Base-by-base conservation (phyloP, 768 basidiomycete genomes). In the Rubroboletus satanas region DNA sequence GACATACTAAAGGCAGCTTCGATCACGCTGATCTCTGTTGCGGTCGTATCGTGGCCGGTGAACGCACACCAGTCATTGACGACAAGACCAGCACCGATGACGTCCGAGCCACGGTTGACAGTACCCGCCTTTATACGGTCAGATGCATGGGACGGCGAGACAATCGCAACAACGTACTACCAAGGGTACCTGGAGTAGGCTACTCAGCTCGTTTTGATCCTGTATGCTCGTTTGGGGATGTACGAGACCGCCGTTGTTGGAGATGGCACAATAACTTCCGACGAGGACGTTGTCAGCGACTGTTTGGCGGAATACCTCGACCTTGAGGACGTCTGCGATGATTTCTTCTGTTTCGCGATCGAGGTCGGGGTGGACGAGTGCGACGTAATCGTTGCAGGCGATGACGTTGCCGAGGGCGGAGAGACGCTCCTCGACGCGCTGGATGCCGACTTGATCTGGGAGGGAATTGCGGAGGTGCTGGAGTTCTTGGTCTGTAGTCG, bases 31-130 rank as follows among this genome's bases (percentile, higher is more conserved):
- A 98, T 93, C 73, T 99, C 97, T 50, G 96, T 98, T 38, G 97
- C 97, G n/a, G 97, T 99, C 57, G 97, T 98, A 68, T 99, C 97
- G 29, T 97, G 79, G 35, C 97, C 97, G n/a, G 94, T 93, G 74
- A 98, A 98, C 10, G 97, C 97, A 75, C 91, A 93, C 97, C 97
- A 98, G 71, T 98, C 97, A 66, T 99, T 99, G 54, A 98, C 97
- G 52, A 99, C 93, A 33, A 98, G 79, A 31, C 97, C 97, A 9
- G 96, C 97, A 31, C 97, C 97, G 60, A 99, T 87, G 36, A 98
- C 94, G 65, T 98, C 97, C 45, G 94, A 97, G 65, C 97, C 97
- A 68, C 97, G 87, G 74, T 98, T 99, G 56, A 99, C 93, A 4
- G 97, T 98, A 23, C 97, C 97, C 48, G 97, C 94, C 93, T 96